A percentile compares a stretch with the other conserved stretches of the same genome.
These are phyloP conservation scores for Kluyveromyces wickerhamii DNA, from an alignment of 805 yeast species.

Conservation along the genomic window DNA sequence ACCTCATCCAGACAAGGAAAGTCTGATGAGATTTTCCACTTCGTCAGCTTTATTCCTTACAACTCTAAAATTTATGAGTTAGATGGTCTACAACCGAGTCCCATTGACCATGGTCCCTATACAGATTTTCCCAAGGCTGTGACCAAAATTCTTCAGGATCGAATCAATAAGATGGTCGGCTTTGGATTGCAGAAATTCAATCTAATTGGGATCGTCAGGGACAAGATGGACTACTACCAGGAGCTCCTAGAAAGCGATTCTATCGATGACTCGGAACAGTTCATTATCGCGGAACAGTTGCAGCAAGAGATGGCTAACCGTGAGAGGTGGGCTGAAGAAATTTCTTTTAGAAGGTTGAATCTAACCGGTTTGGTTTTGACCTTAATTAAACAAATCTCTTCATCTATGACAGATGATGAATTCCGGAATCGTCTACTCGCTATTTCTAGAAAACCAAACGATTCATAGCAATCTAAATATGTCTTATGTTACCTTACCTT, in stretches of 20 bases:
- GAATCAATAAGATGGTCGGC: constrained; percentile 38
- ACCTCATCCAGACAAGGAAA: constrained; percentile 20
- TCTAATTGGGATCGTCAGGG: constrained; percentile 44
- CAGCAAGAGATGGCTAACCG: constrained; percentile 40
- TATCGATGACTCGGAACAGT: constrained; percentile 5
- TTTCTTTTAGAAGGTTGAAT: constrained; percentile 46
- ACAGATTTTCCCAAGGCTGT: constrained; percentile 37
- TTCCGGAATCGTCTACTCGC: constrained; percentile 13
- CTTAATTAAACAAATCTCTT: constrained; percentile 36
- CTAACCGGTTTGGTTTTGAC: constrained; percentile 43
- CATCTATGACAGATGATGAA: constrained; percentile 31
- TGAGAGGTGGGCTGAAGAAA: constrained; percentile 45
- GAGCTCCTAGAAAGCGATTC: constrained; percentile 35
- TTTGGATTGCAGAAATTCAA: constrained; percentile 45
- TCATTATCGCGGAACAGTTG: constrained; percentile 9
- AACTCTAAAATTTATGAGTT: constrained; percentile 47
- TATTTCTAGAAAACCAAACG: constrained; percentile 3
- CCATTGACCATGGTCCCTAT: constrained; percentile 32
- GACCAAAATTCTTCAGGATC: constrained; percentile 37
- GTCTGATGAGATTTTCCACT: constrained; percentile 51
- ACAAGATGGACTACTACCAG: constrained; percentile 35
- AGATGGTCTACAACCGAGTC: constrained; percentile 51
- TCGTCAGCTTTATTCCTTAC: constrained; percentile 42
- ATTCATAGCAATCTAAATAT: no score
- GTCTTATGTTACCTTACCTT: no score